phyloP scores from a whole-genome alignment of 805 yeast species.

The Lachancea cidri region DNA sequence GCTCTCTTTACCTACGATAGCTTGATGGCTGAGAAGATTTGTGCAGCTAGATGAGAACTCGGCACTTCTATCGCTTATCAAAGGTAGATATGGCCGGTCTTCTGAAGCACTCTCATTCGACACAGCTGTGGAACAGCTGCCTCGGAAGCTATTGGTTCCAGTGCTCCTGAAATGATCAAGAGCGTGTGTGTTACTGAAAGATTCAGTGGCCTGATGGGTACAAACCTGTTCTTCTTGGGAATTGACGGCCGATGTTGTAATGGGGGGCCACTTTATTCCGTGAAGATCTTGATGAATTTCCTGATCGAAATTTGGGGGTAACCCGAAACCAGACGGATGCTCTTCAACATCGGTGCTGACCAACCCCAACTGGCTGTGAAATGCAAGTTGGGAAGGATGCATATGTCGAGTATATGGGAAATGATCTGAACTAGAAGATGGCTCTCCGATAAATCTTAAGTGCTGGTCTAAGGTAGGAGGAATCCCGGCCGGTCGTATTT shows the following conservation, averaged over 20 bases:
- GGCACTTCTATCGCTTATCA: not conserved
- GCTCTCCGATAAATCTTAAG: not conserved
- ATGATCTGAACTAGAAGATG: not conserved
- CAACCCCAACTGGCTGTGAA: not conserved
- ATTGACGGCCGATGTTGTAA: no score
- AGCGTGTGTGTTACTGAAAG: no score
- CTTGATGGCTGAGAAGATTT: not conserved
- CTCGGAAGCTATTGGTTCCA: no score
- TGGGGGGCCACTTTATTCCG: no score
- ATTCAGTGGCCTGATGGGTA: no score
- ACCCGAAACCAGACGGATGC: not conserved
- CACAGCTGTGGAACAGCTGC: not conserved
- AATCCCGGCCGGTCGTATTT: not conserved
- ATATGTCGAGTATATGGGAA: not conserved
- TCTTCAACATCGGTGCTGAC: not conserved
- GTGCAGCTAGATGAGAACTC: not conserved
- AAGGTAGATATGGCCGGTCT: not conserved
- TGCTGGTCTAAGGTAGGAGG: not conserved
- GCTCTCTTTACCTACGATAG: not conserved
- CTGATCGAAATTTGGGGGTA: no score
- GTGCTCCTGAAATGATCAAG: no score
- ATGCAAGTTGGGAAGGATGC: not conserved
- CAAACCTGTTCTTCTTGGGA: no score
- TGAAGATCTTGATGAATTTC: no score
- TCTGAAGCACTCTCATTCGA: no score